Base-by-base conservation (phyloP, 805 yeast species). In the Metschnikowia cubensis region DNA sequence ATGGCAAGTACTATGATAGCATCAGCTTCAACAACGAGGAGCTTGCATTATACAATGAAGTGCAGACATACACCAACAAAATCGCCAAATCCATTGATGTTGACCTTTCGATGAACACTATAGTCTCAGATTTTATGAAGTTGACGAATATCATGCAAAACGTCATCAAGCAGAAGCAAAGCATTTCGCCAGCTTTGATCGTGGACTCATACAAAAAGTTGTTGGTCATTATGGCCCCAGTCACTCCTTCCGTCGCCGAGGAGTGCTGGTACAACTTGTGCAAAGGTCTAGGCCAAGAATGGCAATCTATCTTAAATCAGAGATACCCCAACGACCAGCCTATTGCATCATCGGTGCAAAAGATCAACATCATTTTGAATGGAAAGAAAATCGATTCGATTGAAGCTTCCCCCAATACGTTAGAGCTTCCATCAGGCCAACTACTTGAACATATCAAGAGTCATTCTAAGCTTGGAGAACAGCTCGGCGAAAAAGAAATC, bases 121-220 rank as follows among this genome's bases (percentile, higher is more conserved):
- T 89, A 1, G 80, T 94, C 21, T 88, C 97, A 0, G 95, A 90
- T 62, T 86, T 82, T 60, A 92, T 90, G 96, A 94, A 90, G 61
- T 65, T 84, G 45, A 85, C 95, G 10, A 68, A 83, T 58, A 56
- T 73, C 1, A 58, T 87, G 15, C 60, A 65, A 2, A 54, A 63
- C 2, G 75, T 78, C 0, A 39, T 72, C 3, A 74, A 75, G 35
- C 61, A 68, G 6, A 58, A 67, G 0, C 55, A 63, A 4, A 20
- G 37, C 1, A 67, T 81, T 8, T 64, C 69, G 38, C 54, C 64
- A 0, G 69, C 67, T 0, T 52, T 88, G n/a, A 58, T 80, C 10
- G 55, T 79, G 50, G 75, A 79, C 42, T 68, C 79, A 1, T 76
- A 76, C 51, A 71, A 76, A 54, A 81, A 79, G 48, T 68, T 90